These are phyloP conservation scores for Colletotrichum acutatum DNA, from an alignment of 2,329 filamentous ascomycete species.

Conservation along the genomic window DNA sequence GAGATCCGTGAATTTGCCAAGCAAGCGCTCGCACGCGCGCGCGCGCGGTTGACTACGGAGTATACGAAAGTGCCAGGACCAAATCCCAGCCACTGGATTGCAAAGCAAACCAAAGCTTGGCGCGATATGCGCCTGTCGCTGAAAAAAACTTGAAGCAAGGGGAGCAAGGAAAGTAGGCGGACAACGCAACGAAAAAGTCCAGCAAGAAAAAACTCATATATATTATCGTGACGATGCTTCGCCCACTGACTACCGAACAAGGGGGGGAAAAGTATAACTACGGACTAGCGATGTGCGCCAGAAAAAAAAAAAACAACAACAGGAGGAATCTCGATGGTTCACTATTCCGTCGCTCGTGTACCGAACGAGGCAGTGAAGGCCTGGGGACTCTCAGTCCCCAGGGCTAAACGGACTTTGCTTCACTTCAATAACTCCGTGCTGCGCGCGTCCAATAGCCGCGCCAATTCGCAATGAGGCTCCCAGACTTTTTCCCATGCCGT, in stretches of 20 bases:
- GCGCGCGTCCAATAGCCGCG: background rate
- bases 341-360: background rate
- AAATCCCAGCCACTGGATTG: background rate
- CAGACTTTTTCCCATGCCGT: constrained; percentile 15
- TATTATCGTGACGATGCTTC: background rate
- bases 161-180: too few species aligned
- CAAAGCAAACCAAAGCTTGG: background rate
- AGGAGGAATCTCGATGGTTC: background rate
- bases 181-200: background rate
- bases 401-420: background rate
- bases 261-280: too few species aligned
- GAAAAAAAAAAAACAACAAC: background rate
- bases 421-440: constrained; percentile 15
- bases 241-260: background rate
- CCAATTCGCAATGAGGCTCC: background rate
- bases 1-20: background rate
- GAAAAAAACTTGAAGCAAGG: too few species aligned
- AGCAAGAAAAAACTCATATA: background rate
- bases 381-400: background rate
- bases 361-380: background rate
- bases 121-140: background rate
- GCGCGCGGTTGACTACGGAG: background rate
- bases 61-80: background rate
- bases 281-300: too few species aligned
- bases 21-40: background rate